phyloP scores from a whole-genome alignment of 1,139 yeast species.

The Sugiyamaella japonica region DNA sequence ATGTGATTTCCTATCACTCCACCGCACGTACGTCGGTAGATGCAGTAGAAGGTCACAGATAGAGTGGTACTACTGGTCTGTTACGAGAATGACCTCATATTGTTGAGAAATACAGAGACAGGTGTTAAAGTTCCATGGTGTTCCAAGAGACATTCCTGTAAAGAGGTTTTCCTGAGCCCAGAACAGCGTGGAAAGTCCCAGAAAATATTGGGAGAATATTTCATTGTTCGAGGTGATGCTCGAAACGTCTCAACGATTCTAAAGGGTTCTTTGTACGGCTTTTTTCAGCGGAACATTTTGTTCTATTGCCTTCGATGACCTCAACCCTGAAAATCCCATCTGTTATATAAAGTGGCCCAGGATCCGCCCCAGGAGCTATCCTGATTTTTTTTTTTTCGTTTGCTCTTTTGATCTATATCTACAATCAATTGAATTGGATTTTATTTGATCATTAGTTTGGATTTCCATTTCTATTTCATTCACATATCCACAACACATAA shows the following conservation, averaged over 20 bases:
- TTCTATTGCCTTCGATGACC: constrained; percentile 14
- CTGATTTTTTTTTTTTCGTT: not conserved
- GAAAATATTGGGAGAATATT: not conserved
- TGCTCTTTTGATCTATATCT: constrained; percentile 1
- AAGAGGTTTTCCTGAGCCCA: not conserved
- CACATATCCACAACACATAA: constrained; percentile 1
- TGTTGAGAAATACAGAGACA: not conserved
- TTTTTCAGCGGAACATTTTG: constrained; percentile 1
- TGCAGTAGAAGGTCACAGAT: too few species aligned
- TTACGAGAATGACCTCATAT: constrained; percentile 7
- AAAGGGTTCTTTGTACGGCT: constrained; percentile 14
- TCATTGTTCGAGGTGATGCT: constrained; percentile 4
- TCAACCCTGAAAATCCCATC: constrained; percentile 2
- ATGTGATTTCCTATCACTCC: not conserved
- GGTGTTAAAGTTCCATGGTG: not conserved
- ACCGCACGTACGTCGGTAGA: not conserved
- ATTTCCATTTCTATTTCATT: not conserved
- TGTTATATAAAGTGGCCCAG: constrained; percentile 5
- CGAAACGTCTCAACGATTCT: constrained; percentile 3
- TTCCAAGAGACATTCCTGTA: not conserved
- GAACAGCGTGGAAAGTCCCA: not conserved
- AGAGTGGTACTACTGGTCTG: not conserved
- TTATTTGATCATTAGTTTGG: constrained; percentile 4
- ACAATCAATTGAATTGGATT: constrained; percentile 15
- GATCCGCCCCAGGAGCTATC: not conserved